Evolutionary conservation across 2,329 filamentous ascomycete species (phyloP).

Genomic region (Lasiodiplodia citricola): DNA sequence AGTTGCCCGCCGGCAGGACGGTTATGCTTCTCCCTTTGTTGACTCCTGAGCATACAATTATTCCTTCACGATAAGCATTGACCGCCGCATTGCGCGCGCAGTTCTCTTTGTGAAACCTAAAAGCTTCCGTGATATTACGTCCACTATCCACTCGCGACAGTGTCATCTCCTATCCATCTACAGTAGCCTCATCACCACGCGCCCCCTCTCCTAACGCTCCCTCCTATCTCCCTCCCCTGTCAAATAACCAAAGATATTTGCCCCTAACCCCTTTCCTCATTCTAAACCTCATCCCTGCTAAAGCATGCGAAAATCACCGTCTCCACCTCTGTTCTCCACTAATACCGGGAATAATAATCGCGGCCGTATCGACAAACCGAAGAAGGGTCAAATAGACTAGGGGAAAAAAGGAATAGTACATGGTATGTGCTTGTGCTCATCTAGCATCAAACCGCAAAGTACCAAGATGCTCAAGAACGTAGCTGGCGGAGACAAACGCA

Average conservation of each 20-base stretch:
- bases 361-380: neutral
- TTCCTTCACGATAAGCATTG: neutral
- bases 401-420: neutral
- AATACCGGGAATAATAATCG: neutral
- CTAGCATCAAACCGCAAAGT: neutral
- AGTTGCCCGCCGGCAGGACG: no score
- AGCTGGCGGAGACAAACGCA: neutral
- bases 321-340: neutral
- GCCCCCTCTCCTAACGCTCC: neutral
- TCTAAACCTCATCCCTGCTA: neutral
- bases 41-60: no score
- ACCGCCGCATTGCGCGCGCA: neutral
- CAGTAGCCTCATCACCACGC: neutral
- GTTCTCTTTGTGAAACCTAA: neutral
- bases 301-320: neutral
- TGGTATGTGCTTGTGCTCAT: neutral
- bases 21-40: no score
- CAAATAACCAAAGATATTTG: neutral
- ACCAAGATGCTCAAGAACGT: neutral
- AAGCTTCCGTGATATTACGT: neutral
- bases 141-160: neutral
- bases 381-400: neutral
- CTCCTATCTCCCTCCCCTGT: neutral
- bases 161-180: neutral
- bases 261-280: neutral